Evolutionary conservation across 495 filamentous ascomycete species (phyloP).

Genomic region (Penicillium coffeae): DNA sequence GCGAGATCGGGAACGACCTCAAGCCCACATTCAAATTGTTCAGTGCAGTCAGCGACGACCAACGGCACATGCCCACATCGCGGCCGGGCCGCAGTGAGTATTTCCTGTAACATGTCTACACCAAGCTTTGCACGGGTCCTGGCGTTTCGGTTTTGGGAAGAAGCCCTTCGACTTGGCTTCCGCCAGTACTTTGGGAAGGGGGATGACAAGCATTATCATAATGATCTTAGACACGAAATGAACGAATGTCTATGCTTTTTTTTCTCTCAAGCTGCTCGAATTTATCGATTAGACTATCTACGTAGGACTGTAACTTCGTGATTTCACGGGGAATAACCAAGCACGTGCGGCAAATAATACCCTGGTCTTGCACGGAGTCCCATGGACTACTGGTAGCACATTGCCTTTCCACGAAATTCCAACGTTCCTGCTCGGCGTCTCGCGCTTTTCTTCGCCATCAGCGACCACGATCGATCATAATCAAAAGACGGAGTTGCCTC

Average conservation of each 20-base stretch:
- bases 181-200: not conserved
- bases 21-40: slow-evolving; percentile 92
- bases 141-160: slow-evolving; percentile 31
- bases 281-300: too few relatives aligned
- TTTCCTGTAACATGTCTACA: slow-evolving; percentile 66
- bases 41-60: slow-evolving; percentile 86
- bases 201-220: slow-evolving; percentile 33
- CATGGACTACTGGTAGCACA: too few relatives aligned
- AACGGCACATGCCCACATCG: slow-evolving; percentile 78
- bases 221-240: slow-evolving; percentile 31
- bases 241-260: slow-evolving; percentile 13
- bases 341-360: too few relatives aligned
- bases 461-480: too few relatives aligned
- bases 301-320: too few relatives aligned
- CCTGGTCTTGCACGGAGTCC: too few relatives aligned
- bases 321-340: too few relatives aligned
- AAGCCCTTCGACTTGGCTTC: slow-evolving; percentile 6
- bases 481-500: too few relatives aligned
- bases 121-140: slow-evolving; percentile 35
- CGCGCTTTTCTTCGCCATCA: too few relatives aligned
- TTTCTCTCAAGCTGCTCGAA: too few relatives aligned
- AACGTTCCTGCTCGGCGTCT: too few relatives aligned
- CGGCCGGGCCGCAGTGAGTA: slow-evolving; percentile 85
- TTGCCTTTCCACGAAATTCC: too few relatives aligned
- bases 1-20: slow-evolving; percentile 82